Conservation (phyloP, 2,329 filamentous ascomycete genomes). For the Paracoccidioides brasiliensis region DNA sequence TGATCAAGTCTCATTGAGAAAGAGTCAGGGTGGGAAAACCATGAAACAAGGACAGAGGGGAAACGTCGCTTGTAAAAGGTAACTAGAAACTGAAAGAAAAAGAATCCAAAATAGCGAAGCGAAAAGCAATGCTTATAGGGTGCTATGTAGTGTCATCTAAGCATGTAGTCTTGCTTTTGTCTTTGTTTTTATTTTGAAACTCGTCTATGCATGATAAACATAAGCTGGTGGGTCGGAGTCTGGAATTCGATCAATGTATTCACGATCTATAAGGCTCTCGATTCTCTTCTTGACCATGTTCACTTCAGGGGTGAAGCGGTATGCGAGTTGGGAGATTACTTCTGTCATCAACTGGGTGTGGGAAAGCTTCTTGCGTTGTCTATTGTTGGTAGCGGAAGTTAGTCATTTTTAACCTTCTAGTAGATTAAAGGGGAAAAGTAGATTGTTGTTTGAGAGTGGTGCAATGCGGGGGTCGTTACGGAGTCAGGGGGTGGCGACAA, state of each 20-base stretch:
- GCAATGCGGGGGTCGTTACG: background rate
- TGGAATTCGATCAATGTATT: constrained; percentile 36
- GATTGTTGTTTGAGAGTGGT: background rate
- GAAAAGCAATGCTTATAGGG: no score
- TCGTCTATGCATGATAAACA: constrained; percentile 29
- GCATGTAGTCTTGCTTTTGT: background rate
- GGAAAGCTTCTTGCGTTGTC: constrained; percentile 36
- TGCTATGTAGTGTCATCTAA: background rate
- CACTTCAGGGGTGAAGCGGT: constrained; percentile 39
- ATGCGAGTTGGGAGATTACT: constrained; percentile 36
- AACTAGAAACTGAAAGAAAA: background rate
- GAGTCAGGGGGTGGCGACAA: background rate
- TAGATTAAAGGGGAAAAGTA: no score
- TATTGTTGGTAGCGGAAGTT: constrained; percentile 10
- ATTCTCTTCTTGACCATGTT: constrained; percentile 42
- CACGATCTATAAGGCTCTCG: constrained; percentile 41
- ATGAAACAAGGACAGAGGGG: background rate
- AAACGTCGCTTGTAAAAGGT: background rate
- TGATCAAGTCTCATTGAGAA: background rate
- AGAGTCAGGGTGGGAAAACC: background rate
- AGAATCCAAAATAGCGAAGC: no score
- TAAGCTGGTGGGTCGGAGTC: constrained; percentile 33
- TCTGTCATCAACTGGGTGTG: constrained; percentile 40
- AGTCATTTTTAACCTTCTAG: no score
- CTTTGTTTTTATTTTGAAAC: background rate